A percentile compares a stretch with the other conserved stretches of the same genome.
Evolutionary conservation across 352 stramenopile genomes (phyloP).

Genomic region (Thraustochytrium sp.): DNA sequence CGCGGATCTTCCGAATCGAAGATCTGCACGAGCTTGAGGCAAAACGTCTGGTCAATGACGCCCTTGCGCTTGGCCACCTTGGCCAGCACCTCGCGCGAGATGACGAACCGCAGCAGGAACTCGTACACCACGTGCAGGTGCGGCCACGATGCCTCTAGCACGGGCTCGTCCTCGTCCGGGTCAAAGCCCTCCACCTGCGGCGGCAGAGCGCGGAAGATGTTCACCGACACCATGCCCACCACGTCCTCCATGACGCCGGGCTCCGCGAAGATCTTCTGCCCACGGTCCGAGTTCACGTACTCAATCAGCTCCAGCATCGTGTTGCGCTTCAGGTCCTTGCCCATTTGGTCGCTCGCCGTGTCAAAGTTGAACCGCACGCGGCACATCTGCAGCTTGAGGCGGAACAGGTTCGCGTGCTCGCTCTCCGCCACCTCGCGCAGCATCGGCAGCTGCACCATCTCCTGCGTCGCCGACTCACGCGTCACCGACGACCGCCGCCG

Average conservation of each 20-base stretch:
- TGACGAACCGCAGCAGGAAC: conserved; percentile 97
- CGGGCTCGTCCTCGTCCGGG: conserved; percentile 94
- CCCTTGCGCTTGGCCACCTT: conserved; percentile 88
- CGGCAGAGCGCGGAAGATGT: conserved; percentile 47
- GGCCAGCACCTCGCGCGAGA: conserved; percentile 91
- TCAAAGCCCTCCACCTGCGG: conserved; percentile 93
- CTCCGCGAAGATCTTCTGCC: conserved; percentile 61
- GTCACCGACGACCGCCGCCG: conserved; percentile 35
- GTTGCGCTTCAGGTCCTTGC: conserved; percentile 88
- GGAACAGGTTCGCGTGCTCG: conserved; percentile 81
- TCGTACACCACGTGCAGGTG: conserved; percentile 98
- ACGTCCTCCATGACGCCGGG: conserved; percentile 44
- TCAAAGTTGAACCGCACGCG: conserved; percentile 94
- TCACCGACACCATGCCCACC: conserved; percentile 49
- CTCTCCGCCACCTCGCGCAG: conserved; percentile 59
- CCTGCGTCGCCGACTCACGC: conserved; percentile 5
- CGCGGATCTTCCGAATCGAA: conserved; percentile 94
- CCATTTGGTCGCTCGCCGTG: conserved; percentile 58
- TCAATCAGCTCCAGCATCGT: conserved; percentile 98
- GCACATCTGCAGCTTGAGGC: conserved; percentile 91
- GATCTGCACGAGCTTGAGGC: conserved; percentile 88
- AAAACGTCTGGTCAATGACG: conserved; percentile 89
- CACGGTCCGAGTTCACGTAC: conserved; percentile 90
- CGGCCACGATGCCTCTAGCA: conserved; percentile 92
- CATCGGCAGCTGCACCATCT: conserved; percentile 56